A percentile compares a stretch with the other conserved stretches of the same genome.
Conservation (phyloP, 345 rosid genomes). For the Aquilaria sinensis region DNA sequence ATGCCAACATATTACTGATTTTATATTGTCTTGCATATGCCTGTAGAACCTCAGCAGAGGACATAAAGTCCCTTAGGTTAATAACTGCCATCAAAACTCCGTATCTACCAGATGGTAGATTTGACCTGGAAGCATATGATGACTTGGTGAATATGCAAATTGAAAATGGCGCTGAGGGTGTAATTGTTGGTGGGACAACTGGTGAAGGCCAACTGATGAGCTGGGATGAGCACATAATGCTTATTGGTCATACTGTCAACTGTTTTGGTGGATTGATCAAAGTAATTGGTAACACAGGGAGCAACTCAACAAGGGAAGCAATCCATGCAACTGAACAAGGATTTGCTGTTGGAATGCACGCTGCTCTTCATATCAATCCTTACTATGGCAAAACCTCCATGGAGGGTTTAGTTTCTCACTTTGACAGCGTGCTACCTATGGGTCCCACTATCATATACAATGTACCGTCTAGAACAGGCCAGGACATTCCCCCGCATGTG, state of each 20-base stretch:
- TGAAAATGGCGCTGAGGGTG: slow-evolving; percentile 61
- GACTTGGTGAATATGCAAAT: slow-evolving; percentile 69
- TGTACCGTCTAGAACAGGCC: slow-evolving; percentile 78
- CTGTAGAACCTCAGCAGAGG: slow-evolving; percentile 69
- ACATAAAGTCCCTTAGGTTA: slow-evolving; percentile 59
- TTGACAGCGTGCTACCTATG: slow-evolving; percentile 66
- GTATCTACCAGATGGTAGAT: slow-evolving; percentile 86
- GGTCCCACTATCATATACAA: slow-evolving; percentile 87
- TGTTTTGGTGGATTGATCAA: slow-evolving; percentile 71
- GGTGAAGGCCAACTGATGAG: slow-evolving; percentile 96
- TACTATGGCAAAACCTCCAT: slow-evolving; percentile 87
- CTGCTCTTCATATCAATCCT: slow-evolving; percentile 89
- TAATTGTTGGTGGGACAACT: slow-evolving; percentile 87
- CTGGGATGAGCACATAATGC: slow-evolving; percentile 96
- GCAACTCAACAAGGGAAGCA: slow-evolving; percentile 89
- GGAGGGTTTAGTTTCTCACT: slow-evolving; percentile 67
- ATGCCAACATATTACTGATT: no score
- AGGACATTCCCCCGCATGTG: slow-evolving; percentile 64
- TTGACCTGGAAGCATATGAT: slow-evolving; percentile 88
- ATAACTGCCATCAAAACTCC: slow-evolving; percentile 96
- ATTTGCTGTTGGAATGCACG: slow-evolving; percentile 93
- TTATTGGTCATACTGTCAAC: slow-evolving; percentile 79
- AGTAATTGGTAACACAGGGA: slow-evolving; percentile 84
- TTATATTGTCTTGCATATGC: slow-evolving; percentile 8
- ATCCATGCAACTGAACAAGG: slow-evolving; percentile 90